Conservation (phyloP, 805 yeast genomes). For the Huiozyma naganishii region DNA sequence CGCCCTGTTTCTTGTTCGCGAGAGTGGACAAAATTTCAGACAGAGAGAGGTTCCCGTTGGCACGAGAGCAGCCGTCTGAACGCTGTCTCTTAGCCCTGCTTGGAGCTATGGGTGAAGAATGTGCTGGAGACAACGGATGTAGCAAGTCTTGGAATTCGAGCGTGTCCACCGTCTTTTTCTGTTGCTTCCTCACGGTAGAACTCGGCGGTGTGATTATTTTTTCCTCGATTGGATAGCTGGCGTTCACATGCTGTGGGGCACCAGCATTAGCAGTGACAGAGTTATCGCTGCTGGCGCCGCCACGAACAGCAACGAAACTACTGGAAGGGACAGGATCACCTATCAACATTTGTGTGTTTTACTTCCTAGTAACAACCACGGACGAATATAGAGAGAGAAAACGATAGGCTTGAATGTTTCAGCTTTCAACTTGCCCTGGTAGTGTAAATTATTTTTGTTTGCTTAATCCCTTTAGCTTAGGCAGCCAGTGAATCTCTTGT, state of each 20-base stretch:
- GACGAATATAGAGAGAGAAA: no score
- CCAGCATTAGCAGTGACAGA: no score
- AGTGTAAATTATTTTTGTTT: no score
- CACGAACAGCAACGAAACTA: no score
- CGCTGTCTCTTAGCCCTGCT: slow-evolving; percentile 21
- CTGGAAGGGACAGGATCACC: no score
- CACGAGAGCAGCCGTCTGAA: slow-evolving; percentile 21
- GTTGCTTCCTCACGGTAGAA: slow-evolving; percentile 14
- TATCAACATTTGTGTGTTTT: no score
- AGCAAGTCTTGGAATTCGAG: background rate
- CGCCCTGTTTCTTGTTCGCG: slow-evolving; percentile 9
- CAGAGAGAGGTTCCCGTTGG: slow-evolving; percentile 22
- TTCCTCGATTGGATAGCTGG: background rate
- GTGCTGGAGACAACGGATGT: slow-evolving; percentile 24
- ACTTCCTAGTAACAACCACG: no score
- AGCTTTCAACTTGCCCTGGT: no score
- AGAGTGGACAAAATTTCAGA: slow-evolving; percentile 22
- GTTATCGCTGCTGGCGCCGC: no score
- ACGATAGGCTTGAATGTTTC: background rate
- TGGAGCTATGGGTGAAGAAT: slow-evolving; percentile 25
- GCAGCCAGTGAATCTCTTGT: no score
- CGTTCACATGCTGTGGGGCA: background rate
- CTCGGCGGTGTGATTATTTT: slow-evolving; percentile 23
- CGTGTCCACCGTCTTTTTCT: background rate
- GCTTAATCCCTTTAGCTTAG: no score